Evolutionary conservation across 1,284 basidiomycete genomes (phyloP).

Genomic region (Ganoderma leucocontextum): DNA sequence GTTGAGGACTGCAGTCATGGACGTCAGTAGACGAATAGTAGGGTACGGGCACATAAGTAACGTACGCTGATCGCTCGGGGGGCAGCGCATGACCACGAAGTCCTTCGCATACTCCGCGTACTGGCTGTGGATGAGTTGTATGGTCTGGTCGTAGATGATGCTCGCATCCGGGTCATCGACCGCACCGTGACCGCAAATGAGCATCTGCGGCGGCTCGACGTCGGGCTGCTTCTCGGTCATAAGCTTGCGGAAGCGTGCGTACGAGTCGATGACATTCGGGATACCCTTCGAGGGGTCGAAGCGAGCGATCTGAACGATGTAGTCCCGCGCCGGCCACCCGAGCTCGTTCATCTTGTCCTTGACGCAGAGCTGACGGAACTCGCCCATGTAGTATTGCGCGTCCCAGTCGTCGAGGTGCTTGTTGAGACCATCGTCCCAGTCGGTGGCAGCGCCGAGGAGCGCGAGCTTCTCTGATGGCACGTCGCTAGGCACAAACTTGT

Average conservation of each 20-base stretch:
- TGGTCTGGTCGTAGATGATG: conserved; percentile 84
- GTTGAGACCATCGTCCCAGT: conserved; percentile 91
- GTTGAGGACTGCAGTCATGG: conserved; percentile 66
- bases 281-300: conserved; percentile 85
- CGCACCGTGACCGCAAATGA: conserved; percentile 88
- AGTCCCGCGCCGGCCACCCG: conserved; percentile 82
- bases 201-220: conserved; percentile 77
- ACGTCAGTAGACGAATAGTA: neutral
- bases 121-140: conserved; percentile 62
- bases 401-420: conserved; percentile 83
- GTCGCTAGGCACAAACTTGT: conserved; percentile 86
- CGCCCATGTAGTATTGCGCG: conserved; percentile 82
- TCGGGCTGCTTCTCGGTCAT: conserved; percentile 57
- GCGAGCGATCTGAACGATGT: conserved; percentile 85
- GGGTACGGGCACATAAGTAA: conserved; percentile 23
- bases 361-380: conserved; percentile 76
- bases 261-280: conserved; percentile 84
- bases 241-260: conserved; percentile 76
- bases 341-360: conserved; percentile 71
- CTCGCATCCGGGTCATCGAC: conserved; percentile 88
- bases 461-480: conserved; percentile 77
- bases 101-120: conserved; percentile 70
- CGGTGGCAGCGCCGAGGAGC: conserved; percentile 80
- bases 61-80: conserved; percentile 82
- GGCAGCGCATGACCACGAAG: conserved; percentile 81